phyloP scores from a whole-genome alignment of 169 alveolate species.

The Eimeria necatrix region DNA sequence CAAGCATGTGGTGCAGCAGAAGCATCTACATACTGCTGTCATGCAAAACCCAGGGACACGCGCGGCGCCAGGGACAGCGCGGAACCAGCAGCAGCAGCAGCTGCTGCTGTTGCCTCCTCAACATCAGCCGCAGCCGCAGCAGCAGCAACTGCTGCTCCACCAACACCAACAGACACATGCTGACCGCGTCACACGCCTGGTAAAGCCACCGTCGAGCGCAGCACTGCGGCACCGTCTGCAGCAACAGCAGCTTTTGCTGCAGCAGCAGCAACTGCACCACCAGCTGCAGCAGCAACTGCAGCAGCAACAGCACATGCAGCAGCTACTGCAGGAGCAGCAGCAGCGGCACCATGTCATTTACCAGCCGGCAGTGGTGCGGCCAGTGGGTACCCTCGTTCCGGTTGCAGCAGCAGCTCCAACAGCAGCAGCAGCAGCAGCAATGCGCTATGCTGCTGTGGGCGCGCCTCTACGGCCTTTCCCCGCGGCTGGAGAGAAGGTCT shows the following conservation, averaged over 20 bases:
- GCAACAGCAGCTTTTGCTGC: conserved; percentile 48
- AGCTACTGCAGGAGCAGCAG: background rate
- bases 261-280: conserved; percentile 62
- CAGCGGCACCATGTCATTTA: background rate
- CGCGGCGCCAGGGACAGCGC: background rate
- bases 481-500: background rate
- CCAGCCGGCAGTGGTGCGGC: conserved; percentile 37
- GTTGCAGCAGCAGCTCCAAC: conserved; percentile 27
- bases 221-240: conserved; percentile 8
- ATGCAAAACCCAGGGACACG: conserved; percentile 21
- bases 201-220: background rate
- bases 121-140: background rate
- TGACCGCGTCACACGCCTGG: background rate
- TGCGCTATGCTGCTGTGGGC: conserved; percentile 36
- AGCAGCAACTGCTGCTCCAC: conserved; percentile 22
- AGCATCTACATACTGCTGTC: background rate
- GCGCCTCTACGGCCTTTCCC: background rate
- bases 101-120: conserved; percentile 10
- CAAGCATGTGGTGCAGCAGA: conserved; percentile 22
- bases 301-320: conserved; percentile 22
- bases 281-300: conserved; percentile 46
- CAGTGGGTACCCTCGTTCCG: conserved; percentile 28
- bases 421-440: conserved; percentile 49
- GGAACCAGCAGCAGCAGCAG: background rate
- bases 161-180: background rate